Conservation (phyloP, 2,329 filamentous ascomycete species). For the Trichoderma arundinaceum region DNA sequence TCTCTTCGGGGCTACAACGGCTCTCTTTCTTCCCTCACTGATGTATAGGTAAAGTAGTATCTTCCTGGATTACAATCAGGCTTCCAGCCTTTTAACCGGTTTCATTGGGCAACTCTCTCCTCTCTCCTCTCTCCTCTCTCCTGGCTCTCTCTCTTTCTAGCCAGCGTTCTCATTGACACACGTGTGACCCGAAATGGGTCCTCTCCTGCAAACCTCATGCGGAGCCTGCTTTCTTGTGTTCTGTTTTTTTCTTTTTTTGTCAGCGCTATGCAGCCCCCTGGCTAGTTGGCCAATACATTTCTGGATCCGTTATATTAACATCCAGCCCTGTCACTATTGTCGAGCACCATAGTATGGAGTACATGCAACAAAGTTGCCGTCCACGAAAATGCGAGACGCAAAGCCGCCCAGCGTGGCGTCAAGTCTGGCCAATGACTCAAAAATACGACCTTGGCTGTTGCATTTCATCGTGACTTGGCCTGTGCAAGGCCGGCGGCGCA, state of each 20-base stretch:
- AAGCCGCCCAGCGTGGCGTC: slow-evolving; percentile 3
- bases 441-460: neutral
- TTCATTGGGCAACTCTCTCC: neutral
- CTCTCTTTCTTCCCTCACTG: neutral
- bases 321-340: neutral
- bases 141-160: neutral
- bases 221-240: neutral
- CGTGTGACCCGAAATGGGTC: neutral
- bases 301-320: slow-evolving; percentile 7
- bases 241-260: neutral
- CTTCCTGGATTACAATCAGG: too few relatives aligned
- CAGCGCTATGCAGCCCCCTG: slow-evolving; percentile 27
- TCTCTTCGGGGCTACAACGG: neutral
- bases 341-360: neutral
- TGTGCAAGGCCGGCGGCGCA: neutral
- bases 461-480: neutral
- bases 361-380: neutral
- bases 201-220: neutral
- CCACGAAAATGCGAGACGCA: slow-evolving; percentile 1
- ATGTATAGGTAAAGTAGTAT: neutral
- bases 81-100: neutral
- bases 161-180: neutral
- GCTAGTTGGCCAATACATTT: slow-evolving; percentile 1
- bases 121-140: neutral
- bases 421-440: neutral